phyloP scores from a whole-genome alignment of 1,139 yeast genomes.

The Zygoascus sp. region DNA sequence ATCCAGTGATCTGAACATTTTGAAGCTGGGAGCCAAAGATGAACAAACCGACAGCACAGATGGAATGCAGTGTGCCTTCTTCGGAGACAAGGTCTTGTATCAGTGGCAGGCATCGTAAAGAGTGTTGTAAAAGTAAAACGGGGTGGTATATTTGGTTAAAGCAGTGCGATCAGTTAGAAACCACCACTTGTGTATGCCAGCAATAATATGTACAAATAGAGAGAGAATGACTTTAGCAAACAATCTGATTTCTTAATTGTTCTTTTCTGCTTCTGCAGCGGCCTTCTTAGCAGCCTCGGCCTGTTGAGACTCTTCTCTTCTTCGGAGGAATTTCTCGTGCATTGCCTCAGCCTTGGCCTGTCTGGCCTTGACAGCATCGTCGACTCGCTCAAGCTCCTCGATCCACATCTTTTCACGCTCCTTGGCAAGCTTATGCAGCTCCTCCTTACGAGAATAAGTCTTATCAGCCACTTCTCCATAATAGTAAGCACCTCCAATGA shows the following conservation, averaged over 20 bases:
- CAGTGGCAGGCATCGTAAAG: slow-evolving; percentile 13
- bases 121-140: neutral
- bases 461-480: slow-evolving; percentile 47
- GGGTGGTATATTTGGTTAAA: too few species aligned
- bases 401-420: slow-evolving; percentile 84
- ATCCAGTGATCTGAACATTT: slow-evolving; percentile 13
- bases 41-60: slow-evolving; percentile 1
- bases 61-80: slow-evolving; percentile 13
- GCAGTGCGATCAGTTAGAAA: too few species aligned
- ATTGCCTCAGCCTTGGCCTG: slow-evolving; percentile 25
- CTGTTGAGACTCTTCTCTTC: slow-evolving; percentile 7
- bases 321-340: slow-evolving; percentile 14
- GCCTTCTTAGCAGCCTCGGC: slow-evolving; percentile 8
- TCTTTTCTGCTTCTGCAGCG: slow-evolving; percentile 1
- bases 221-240: too few species aligned
- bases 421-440: slow-evolving; percentile 71
- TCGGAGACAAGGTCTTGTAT: slow-evolving; percentile 14
- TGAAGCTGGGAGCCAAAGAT: slow-evolving; percentile 15
- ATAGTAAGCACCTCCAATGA: slow-evolving; percentile 71
- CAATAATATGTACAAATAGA: neutral
- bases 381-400: slow-evolving; percentile 85
- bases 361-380: slow-evolving; percentile 55
- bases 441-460: slow-evolving; percentile 43
- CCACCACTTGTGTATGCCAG: neutral
- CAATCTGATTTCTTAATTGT: neutral